Conservation (phyloP, 2,329 filamentous ascomycete genomes). For the Penicillium thymicola region DNA sequence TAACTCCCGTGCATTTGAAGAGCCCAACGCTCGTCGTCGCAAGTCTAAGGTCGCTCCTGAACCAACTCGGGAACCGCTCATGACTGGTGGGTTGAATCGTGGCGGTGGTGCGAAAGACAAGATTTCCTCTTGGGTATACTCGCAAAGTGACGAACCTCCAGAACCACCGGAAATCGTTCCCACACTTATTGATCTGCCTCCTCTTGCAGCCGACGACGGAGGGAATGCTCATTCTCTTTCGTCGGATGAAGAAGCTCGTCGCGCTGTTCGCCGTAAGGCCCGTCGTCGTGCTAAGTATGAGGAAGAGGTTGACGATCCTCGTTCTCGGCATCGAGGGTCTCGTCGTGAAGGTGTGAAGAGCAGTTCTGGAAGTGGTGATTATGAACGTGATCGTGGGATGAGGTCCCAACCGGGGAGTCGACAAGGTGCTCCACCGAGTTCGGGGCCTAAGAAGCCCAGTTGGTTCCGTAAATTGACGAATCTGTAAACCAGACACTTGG, state of each 20-base stretch:
- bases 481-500: conserved; percentile 20
- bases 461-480: conserved; percentile 46
- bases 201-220: conserved; percentile 28
- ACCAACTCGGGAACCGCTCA: conserved; percentile 28
- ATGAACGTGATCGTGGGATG: conserved; percentile 37
- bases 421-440: conserved; percentile 24
- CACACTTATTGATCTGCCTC: conserved; percentile 45
- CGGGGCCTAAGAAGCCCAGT: conserved; percentile 36
- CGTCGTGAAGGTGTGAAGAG: conserved; percentile 37
- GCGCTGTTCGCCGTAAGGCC: conserved; percentile 37
- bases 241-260: conserved; percentile 44
- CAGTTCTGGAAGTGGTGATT: conserved; percentile 41
- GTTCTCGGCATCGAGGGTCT: conserved; percentile 33
- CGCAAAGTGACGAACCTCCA: conserved; percentile 47
- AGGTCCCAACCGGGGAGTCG: conserved; percentile 28
- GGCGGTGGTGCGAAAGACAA: conserved; percentile 38
- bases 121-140: conserved; percentile 51
- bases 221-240: conserved; percentile 37
- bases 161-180: conserved; percentile 46
- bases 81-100: conserved; percentile 25
- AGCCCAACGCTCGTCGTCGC: conserved; percentile 36
- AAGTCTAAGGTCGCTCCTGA: conserved; percentile 29
- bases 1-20: conserved; percentile 32
- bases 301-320: conserved; percentile 39
- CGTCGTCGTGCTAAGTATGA: conserved; percentile 43